Conservation (phyloP, 2,329 filamentous ascomycete species). For the Cladophialophora carrionii region DNA sequence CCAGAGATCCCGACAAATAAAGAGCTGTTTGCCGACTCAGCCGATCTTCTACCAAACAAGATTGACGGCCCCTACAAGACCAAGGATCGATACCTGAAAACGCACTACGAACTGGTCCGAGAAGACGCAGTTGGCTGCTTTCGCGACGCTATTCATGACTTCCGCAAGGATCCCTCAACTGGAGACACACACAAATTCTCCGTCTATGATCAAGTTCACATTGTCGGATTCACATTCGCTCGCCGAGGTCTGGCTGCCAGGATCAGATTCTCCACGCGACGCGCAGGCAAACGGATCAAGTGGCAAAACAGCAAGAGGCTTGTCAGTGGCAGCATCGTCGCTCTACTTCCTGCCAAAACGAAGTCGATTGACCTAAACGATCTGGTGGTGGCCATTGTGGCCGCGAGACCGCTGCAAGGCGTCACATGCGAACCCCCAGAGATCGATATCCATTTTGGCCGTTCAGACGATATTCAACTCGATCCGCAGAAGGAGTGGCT, state of each 20-base stretch:
- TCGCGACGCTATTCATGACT: conserved; percentile 65
- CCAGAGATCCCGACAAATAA: conserved; percentile 48
- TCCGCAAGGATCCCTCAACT: conserved; percentile 58
- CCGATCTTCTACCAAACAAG: conserved; percentile 57
- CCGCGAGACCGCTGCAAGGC: conserved; percentile 66
- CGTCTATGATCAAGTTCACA: conserved; percentile 72
- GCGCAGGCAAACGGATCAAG: conserved; percentile 66
- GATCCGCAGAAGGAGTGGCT: conserved; percentile 71
- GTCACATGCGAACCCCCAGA: conserved; percentile 69
- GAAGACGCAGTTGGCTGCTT: conserved; percentile 74
- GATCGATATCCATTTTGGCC: conserved; percentile 74
- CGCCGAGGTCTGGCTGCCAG: conserved; percentile 66
- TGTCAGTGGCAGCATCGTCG: conserved; percentile 59
- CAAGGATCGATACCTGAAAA: conserved; percentile 68
- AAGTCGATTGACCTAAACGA: conserved; percentile 64
- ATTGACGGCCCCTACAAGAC: conserved; percentile 61
- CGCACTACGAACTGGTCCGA: conserved; percentile 74
- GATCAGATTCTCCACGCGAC: conserved; percentile 70
- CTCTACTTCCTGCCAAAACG: conserved; percentile 59
- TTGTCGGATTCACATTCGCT: conserved; percentile 67
- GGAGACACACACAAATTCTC: conserved; percentile 62
- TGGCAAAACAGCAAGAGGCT: conserved; percentile 68
- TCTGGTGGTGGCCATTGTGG: conserved; percentile 68
- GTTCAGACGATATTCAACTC: conserved; percentile 63
- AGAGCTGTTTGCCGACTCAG: conserved; percentile 43